Conservation (phyloP, 1,284 basidiomycete genomes). For the Sanghuangporus weigelae region DNA sequence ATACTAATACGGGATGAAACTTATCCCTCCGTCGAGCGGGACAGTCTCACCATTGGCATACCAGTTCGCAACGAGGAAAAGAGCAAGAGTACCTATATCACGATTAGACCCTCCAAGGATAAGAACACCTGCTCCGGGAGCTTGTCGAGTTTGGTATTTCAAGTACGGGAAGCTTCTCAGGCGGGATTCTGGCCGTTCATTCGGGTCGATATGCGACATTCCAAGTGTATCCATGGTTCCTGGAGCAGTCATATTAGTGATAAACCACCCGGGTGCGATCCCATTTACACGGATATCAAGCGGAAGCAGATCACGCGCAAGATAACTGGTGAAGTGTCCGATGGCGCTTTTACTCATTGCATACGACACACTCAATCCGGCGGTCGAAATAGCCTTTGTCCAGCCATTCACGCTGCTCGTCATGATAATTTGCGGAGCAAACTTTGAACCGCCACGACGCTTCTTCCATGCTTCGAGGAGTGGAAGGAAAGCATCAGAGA, state of each 20-base stretch:
- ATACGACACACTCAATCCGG: conserved; percentile 40
- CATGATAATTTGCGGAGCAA: conserved; percentile 46
- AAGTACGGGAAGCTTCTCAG: conserved; percentile 23
- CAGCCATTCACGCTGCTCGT: conserved; percentile 51
- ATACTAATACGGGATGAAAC: too few relatives aligned
- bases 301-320: conserved; percentile 47
- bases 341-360: conserved; percentile 47
- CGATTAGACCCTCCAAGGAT: conserved; percentile 32
- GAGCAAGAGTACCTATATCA: conserved; percentile 41
- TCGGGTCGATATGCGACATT: conserved; percentile 24
- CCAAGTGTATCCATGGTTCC: conserved; percentile 30
- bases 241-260: conserved; percentile 32
- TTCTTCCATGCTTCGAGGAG: conserved; percentile 44
- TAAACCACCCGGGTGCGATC: conserved; percentile 40
- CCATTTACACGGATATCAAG: conserved; percentile 50
- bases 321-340: conserved; percentile 41
- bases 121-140: conserved; percentile 9
- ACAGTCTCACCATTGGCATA: conserved; percentile 50
- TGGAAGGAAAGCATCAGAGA: conserved; percentile 47
- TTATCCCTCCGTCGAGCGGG: conserved; percentile 45
- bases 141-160: conserved; percentile 32
- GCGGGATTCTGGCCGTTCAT: conserved; percentile 17
- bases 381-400: conserved; percentile 44
- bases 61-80: conserved; percentile 44
- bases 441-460: conserved; percentile 28